These are phyloP conservation scores for Aspergillus conjunctus DNA, from an alignment of 495 filamentous ascomycete species.

Conservation along the genomic window DNA sequence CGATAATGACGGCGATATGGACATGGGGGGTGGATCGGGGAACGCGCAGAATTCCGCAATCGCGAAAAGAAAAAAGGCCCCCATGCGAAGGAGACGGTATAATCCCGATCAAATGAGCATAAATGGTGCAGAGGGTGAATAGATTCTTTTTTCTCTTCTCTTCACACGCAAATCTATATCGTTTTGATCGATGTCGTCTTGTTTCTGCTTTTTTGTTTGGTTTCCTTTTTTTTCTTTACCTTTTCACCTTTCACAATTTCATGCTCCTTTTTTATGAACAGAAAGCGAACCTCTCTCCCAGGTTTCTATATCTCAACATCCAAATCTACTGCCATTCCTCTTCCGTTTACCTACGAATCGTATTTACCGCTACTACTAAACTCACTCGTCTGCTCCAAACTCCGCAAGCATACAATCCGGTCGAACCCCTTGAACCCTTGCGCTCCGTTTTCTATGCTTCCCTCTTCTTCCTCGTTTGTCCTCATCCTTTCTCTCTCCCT, in stretches of 20 bases:
- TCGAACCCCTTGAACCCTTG: too few relatives aligned
- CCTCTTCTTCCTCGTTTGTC: too few relatives aligned
- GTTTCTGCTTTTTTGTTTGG: conserved; percentile 1
- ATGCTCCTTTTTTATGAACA: conserved; percentile 6
- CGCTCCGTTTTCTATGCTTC: too few relatives aligned
- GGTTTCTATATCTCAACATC: too few relatives aligned
- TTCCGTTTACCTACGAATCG: too few relatives aligned
- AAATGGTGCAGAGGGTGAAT: conserved; percentile 36
- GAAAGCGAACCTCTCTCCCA: too few relatives aligned
- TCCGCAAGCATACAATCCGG: too few relatives aligned
- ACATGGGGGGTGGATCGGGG: conserved; percentile 33
- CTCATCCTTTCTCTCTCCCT: too few relatives aligned
- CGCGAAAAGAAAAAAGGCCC: conserved; percentile 53
- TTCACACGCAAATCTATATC: not conserved
- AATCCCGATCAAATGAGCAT: conserved; percentile 42
- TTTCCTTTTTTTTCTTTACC: conserved; percentile 7
- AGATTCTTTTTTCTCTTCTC: not conserved
- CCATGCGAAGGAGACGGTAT: conserved; percentile 51
- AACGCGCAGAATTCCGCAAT: conserved; percentile 39
- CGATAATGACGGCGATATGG: conserved; percentile 54
- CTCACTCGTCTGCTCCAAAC: too few relatives aligned
- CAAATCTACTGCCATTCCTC: too few relatives aligned
- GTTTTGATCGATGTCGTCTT: not conserved
- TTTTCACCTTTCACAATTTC: not conserved
- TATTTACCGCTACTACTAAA: too few relatives aligned